phyloP scores from a whole-genome alignment of 495 filamentous ascomycete species.

The Podospora didyma region DNA sequence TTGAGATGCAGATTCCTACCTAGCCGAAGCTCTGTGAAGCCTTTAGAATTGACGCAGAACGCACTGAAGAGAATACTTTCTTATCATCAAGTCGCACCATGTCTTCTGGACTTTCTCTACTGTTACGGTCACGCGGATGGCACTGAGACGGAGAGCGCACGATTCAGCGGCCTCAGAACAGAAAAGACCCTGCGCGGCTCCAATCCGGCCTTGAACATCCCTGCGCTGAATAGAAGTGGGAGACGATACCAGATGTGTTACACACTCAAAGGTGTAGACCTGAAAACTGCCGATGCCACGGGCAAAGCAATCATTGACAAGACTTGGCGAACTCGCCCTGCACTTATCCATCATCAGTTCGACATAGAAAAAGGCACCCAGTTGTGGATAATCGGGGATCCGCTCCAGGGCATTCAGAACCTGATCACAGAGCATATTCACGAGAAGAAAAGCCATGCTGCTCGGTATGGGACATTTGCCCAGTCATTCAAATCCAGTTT shows the following conservation, averaged over 20 bases:
- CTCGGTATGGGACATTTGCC: background rate
- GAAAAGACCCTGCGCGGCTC: constrained; percentile 1
- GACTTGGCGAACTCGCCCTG: background rate
- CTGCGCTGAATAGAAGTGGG: background rate
- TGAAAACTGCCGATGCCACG: background rate
- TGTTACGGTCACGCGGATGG: background rate
- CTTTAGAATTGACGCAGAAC: too few species aligned
- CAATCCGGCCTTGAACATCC: background rate
- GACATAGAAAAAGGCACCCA: constrained; percentile 5
- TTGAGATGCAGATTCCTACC: too few species aligned
- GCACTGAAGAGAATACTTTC: too few species aligned
- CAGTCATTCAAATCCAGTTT: constrained; percentile 3
- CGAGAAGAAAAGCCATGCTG: background rate
- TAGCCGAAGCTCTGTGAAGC: too few species aligned
- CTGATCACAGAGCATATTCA: constrained; percentile 4
- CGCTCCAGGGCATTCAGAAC: background rate
- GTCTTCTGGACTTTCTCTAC: too few species aligned
- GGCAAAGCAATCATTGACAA: too few species aligned
- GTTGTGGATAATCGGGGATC: constrained; percentile 6
- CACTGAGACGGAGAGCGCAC: background rate
- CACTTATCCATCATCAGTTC: constrained; percentile 4
- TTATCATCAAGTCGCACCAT: too few species aligned
- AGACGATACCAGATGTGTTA: constrained; percentile 3
- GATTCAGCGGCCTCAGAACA: constrained; percentile 1
- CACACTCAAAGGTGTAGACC: background rate